Evolutionary conservation across 345 rosid species (phyloP), one percentile per base, ranked within the genome.

Genomic region (Turnera subulata): DNA sequence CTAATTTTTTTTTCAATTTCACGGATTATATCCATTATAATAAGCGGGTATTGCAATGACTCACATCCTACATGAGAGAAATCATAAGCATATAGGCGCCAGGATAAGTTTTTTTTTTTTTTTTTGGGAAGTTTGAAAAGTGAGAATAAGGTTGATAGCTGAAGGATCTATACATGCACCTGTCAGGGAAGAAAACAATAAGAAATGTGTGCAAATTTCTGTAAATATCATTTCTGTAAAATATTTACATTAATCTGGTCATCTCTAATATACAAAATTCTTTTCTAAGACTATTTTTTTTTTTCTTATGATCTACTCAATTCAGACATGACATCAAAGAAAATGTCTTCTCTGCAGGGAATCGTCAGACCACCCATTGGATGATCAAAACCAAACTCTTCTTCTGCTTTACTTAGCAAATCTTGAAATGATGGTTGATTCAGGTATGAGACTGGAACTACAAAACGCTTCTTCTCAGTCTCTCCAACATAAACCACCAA

Each of bases 401-500:
- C 74, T 57, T 52, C 68, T 19, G 59, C 61, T 15, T 46, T 24
- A 23, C 45, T 46, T 0, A 51, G 60, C 62, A 75, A 22, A 24
- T 43, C 60, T 38, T 73, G 79, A 58, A 82, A 80, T 20, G 79
- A 66, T 68, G 72, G 78, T 11, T 68, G 56, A 46, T 68, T 71
- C 49, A 68, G 50, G 53, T 73, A 77, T 0, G 69, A 70, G 1
- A 82, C 14, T 1, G 79, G 81, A 68, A 77, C 61, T 29, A 70
- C 50, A 53, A 65, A 72, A 62, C 76, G 67, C 67, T 71, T 74
- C 63, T 58, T 76, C 24, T 66, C 32, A 0, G 51, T 68, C 50
- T 74, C 73, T 54, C 84, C 80, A 50, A 67, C 67, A 52, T 72
- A 72, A 25, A 82, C 76, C 5, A 75, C 76, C 19, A 77, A 17